These are phyloP conservation scores for Plasmodium fragile DNA, from an alignment of 169 alveolate species.

Conservation along the genomic window DNA sequence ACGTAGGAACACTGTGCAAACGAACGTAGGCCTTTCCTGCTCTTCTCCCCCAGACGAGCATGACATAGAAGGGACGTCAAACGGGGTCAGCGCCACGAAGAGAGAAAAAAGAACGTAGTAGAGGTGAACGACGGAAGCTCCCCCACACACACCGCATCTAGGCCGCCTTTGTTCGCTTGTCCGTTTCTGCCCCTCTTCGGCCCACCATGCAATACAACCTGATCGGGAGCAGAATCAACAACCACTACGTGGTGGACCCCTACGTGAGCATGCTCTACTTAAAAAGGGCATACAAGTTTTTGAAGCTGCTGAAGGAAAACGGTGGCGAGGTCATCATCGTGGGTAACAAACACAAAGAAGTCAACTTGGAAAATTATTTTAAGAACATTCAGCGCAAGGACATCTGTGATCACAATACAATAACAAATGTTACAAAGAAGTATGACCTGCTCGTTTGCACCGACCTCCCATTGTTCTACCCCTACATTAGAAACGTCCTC, in stretches of 20 bases:
- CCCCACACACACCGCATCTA: neutral
- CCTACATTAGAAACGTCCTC: constrained; percentile 79
- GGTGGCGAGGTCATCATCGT: constrained; percentile 80
- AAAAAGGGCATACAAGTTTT: constrained; percentile 81
- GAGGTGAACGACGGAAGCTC: neutral
- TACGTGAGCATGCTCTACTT: constrained; percentile 80
- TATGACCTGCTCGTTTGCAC: constrained; percentile 83
- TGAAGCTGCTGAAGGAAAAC: constrained; percentile 78
- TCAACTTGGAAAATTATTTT: constrained; percentile 67
- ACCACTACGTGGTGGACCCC: constrained; percentile 83
- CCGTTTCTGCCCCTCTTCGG: neutral
- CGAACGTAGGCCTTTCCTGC: neutral
- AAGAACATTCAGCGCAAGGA: constrained; percentile 23
- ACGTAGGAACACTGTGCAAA: neutral
- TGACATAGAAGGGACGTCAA: neutral
- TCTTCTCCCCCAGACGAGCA: neutral
- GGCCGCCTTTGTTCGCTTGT: neutral
- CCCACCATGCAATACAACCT: constrained; percentile 57
- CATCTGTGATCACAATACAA: constrained; percentile 65
- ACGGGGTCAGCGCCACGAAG: neutral
- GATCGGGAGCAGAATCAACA: constrained; percentile 79
- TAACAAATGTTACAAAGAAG: constrained; percentile 79
- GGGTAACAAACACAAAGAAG: constrained; percentile 79
- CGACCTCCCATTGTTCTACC: constrained; percentile 82
- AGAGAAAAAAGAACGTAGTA: neutral